phyloP scores from a whole-genome alignment of 2,329 filamentous ascomycete species.

The Ciborinia camelliae region DNA sequence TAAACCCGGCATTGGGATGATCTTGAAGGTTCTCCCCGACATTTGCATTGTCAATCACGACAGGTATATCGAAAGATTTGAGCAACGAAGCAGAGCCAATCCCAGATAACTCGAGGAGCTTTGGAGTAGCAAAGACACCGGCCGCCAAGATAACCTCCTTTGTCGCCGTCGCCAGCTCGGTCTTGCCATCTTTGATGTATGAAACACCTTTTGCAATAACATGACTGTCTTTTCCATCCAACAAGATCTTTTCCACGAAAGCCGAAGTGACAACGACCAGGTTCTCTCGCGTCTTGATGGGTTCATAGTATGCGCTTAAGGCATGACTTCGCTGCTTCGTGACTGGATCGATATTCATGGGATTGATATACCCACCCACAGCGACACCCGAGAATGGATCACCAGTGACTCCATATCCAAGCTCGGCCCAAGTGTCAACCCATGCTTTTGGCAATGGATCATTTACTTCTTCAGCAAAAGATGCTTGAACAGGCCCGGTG shows the following conservation, averaged over 20 bases:
- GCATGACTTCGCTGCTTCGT: background rate
- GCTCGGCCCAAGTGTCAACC: background rate
- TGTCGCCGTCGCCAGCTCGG: constrained; percentile 34
- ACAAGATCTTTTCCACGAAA: background rate
- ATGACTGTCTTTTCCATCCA: background rate
- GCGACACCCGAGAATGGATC: background rate
- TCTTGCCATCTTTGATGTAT: constrained; percentile 25
- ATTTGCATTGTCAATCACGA: constrained; percentile 24
- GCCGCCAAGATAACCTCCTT: constrained; percentile 35
- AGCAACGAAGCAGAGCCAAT: constrained; percentile 30
- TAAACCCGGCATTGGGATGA: background rate
- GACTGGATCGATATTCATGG: background rate
- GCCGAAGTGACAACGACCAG: background rate
- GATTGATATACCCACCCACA: background rate
- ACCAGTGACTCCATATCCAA: background rate
- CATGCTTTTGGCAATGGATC: background rate
- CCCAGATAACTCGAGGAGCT: constrained; percentile 39
- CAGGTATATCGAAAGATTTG: constrained; percentile 23
- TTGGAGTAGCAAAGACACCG: constrained; percentile 33
- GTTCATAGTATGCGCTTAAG: background rate
- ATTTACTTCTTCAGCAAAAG: background rate
- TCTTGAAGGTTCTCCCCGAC: constrained; percentile 33
- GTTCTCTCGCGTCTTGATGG: background rate
- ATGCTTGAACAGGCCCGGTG: background rate
- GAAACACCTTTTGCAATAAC: background rate